Evolutionary conservation across 179 eudicot species (phyloP), one percentile per base, ranked within the genome.

Genomic region (Corrigiola litoralis): DNA sequence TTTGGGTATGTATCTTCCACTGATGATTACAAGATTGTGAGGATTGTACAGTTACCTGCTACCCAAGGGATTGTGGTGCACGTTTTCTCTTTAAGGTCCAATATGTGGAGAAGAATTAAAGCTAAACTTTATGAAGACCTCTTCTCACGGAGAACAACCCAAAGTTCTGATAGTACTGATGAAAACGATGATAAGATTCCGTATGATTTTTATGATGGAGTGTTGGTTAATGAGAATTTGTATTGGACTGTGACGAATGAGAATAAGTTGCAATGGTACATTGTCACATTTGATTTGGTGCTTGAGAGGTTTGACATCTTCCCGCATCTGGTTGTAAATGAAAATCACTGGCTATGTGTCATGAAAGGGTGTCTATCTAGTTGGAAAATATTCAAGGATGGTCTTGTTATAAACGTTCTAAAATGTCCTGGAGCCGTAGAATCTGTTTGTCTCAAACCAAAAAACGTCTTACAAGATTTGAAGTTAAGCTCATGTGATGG

Each of bases 21-120:
- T 18, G 52, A 52, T 41, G 69, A 65, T 57, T 65, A 40, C 14
- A 65, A 41, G 27, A 41, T 52, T 27, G 40, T 40, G n/a, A 27
- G 58, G 14, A 65, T 65, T 17, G 4, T 28, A 3, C 38, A 65
- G 50, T n/a, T 25, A 27, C 24, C 37, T 4, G 32, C 12, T 17
- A 25, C 11, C 37, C 27, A 13, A 1, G 60, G 52, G 5, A 37
- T 51, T 1, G 2, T 21, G 2, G 37, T 37, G 3, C 60, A 65
- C 38, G 40, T 65, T 2, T 65, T 37, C 50, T 65, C 69, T 8
- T 27, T 38, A 34, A 33, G 38, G 33, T 13, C 36, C 14, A 60
- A 61, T 61, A 21, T 28, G 37, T 61, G 65, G 53, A 45, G 28
- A 16, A 41, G n/a, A 25, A n/a, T 65, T n/a, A 37, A 6, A 4